Evolutionary conservation across 164 flowering plant species (phyloP).

Genomic region (Euptelea pleiosperma): DNA sequence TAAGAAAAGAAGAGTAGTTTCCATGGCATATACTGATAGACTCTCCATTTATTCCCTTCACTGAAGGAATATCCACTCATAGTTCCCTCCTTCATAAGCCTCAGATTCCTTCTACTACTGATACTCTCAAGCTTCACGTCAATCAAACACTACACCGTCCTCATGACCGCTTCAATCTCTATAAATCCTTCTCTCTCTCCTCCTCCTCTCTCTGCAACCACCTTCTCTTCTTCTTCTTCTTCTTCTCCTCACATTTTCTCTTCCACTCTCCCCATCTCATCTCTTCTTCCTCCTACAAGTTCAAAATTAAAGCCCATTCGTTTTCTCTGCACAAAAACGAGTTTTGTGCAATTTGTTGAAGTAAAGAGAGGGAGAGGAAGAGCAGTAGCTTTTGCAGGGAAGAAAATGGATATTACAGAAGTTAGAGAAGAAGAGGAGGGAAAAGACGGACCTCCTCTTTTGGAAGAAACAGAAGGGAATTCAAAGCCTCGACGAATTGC

Average conservation of each 20-base stretch:
- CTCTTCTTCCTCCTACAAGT: constrained; percentile 2
- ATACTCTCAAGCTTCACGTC: not conserved
- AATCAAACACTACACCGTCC: not conserved
- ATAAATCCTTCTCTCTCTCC: constrained; percentile 49
- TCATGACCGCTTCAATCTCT: constrained; percentile 35
- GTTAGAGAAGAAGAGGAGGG: constrained; percentile 31
- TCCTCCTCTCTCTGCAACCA: constrained; percentile 19
- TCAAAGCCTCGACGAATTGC: constrained; percentile 80
- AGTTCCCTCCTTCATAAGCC: constrained; percentile 1
- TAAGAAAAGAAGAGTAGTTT: no score
- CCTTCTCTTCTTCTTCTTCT: constrained; percentile 3
- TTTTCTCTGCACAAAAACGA: constrained; percentile 9
- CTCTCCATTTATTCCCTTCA: constrained; percentile 1
- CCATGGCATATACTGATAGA: constrained; percentile 13
- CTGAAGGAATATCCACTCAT: constrained; percentile 10
- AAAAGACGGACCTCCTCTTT: constrained; percentile 46
- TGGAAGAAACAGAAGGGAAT: constrained; percentile 39
- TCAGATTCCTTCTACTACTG: constrained; percentile 11
- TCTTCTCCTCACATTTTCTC: constrained; percentile 5
- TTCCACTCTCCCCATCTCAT: constrained; percentile 5
- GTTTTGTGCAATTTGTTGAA: not conserved
- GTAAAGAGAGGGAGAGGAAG: constrained; percentile 7
- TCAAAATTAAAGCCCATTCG: constrained; percentile 23
- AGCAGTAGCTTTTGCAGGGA: constrained; percentile 14
- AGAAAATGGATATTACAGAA: constrained; percentile 46